Conservation (phyloP, 345 rosid species). For the Hevea brasiliensis region DNA sequence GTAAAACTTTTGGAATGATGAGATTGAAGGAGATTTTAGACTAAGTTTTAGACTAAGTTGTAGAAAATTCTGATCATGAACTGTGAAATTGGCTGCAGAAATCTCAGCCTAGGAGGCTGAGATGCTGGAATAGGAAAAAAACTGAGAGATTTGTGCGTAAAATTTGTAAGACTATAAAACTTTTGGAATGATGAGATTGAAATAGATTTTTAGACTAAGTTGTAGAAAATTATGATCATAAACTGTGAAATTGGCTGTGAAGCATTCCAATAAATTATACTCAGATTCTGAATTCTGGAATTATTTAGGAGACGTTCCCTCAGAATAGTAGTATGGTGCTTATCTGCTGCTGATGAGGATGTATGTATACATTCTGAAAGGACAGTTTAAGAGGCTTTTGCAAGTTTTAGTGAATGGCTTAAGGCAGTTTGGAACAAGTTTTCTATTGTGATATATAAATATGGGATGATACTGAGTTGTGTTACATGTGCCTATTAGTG, state of each 20-base stretch:
- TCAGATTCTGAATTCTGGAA: background rate
- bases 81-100: background rate
- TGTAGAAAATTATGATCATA: slow-evolving; percentile 7
- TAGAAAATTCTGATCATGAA: slow-evolving; percentile 9
- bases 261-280: background rate
- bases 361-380: background rate
- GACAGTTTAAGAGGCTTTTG: background rate
- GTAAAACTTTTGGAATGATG: background rate
- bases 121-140: too few relatives aligned
- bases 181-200: too few relatives aligned
- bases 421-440: background rate
- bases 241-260: background rate
- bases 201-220: background rate
- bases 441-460: background rate
- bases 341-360: background rate
- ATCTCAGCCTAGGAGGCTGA: too few relatives aligned
- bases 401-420: background rate
- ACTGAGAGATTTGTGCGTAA: too few relatives aligned
- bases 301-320: background rate
- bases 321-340: background rate
- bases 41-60: background rate
- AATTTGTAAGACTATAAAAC: too few relatives aligned
- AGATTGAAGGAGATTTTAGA: background rate
- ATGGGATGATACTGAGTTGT: background rate
- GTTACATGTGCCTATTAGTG: background rate